Evolutionary conservation across 352 stramenopile genomes (phyloP).

Genomic region (Phytophthora sp.): DNA sequence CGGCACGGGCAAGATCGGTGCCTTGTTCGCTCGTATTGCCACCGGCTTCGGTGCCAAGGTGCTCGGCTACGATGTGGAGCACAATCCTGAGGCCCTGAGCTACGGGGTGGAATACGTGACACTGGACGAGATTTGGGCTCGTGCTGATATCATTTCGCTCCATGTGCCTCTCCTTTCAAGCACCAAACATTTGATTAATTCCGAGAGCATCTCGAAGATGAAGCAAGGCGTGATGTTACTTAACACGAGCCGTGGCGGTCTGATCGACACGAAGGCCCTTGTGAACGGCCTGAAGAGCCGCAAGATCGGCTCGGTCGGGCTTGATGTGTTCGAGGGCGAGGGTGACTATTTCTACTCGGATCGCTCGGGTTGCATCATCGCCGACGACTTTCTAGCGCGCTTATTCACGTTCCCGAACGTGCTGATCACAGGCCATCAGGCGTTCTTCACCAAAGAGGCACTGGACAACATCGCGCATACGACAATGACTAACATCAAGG

Average conservation of each 20-base stretch:
- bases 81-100: conserved; percentile 53
- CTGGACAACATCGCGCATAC: conserved; percentile 73
- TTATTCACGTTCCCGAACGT: conserved; percentile 87
- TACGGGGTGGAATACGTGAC: conserved; percentile 44
- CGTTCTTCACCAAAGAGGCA: conserved; percentile 83
- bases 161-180: conserved; percentile 84
- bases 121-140: conserved; percentile 63
- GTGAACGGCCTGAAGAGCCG: conserved; percentile 79
- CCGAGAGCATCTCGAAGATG: conserved; percentile 83
- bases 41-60: conserved; percentile 52
- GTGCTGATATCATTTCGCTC: conserved; percentile 89
- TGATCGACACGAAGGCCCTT: conserved; percentile 87
- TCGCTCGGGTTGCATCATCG: conserved; percentile 67
- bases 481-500: conserved; percentile 79
- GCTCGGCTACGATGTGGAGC: conserved; percentile 69
- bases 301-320: conserved; percentile 77
- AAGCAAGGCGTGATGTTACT: conserved; percentile 91
- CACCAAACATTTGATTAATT: conserved; percentile 88
- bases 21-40: conserved; percentile 58
- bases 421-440: conserved; percentile 81
- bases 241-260: conserved; percentile 90
- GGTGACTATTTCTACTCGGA: conserved; percentile 84
- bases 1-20: conserved; percentile 58
- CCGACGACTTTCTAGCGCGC: conserved; percentile 69
- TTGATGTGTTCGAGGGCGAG: conserved; percentile 91